Conservation (phyloP, 2,329 filamentous ascomycete species). For the Ophiostoma triangulosporum region DNA sequence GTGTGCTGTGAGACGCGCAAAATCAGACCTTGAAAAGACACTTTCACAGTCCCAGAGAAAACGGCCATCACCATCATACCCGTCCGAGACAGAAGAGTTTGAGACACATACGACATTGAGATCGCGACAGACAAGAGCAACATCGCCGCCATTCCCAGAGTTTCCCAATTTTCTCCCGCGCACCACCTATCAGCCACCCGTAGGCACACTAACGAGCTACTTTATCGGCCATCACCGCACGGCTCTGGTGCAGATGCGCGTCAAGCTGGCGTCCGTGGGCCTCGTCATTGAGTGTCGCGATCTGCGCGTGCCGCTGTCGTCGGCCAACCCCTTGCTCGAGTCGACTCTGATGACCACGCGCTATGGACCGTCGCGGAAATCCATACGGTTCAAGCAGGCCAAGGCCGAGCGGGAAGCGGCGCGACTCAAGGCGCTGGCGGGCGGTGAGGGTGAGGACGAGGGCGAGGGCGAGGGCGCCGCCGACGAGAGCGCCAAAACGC, state of each 20-base stretch:
- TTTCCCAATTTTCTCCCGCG: constrained; percentile 55
- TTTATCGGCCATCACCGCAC: constrained; percentile 86
- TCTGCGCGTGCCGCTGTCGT: constrained; percentile 78
- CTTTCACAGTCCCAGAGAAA: not conserved
- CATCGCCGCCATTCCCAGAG: not conserved
- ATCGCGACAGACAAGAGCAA: too few species aligned
- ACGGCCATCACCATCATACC: not conserved
- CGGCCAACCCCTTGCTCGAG: constrained; percentile 82
- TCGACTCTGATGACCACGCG: constrained; percentile 47
- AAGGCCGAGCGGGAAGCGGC: not conserved
- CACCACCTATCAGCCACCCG: constrained; percentile 54
- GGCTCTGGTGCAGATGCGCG: constrained; percentile 71
- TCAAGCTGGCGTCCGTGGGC: constrained; percentile 64
- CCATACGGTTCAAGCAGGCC: not conserved
- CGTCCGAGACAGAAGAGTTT: too few species aligned
- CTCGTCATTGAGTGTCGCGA: constrained; percentile 92
- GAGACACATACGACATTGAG: too few species aligned
- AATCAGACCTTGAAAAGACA: not conserved
- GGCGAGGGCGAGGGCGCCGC: not conserved
- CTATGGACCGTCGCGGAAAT: not conserved
- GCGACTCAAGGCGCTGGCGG: not conserved
- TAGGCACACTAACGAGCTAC: constrained; percentile 73
- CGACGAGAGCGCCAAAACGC: not conserved
- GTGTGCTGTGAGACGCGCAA: not conserved
- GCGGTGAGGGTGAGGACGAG: not conserved